phyloP scores from a whole-genome alignment of 495 filamentous ascomycete genomes.

The Aspergillus olivimuriae region DNA sequence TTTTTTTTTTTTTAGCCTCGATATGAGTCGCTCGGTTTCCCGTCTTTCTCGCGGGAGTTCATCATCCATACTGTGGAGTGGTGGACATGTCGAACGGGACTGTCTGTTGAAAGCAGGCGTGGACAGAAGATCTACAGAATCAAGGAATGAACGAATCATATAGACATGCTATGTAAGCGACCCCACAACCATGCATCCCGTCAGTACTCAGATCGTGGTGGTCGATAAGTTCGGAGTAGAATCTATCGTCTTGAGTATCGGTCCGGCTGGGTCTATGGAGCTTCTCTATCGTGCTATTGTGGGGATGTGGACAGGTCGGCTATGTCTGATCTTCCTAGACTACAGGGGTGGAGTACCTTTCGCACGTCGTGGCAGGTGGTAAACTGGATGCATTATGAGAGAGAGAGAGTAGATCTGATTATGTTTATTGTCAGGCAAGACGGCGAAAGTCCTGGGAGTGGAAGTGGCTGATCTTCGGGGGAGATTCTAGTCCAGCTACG shows the following conservation, averaged over 20 bases:
- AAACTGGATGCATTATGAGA: constrained; percentile 13
- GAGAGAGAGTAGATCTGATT: constrained; percentile 9
- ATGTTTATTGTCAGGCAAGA: constrained; percentile 13
- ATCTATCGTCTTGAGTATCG: constrained; percentile 4
- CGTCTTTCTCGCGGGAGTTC: no score
- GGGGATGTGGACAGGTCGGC: constrained; percentile 4
- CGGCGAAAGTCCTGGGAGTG: constrained; percentile 9
- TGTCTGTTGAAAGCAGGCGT: no score
- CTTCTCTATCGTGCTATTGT: constrained; percentile 10
- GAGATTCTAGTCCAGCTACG: neutral
- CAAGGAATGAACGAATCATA: neutral
- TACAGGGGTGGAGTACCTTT: neutral
- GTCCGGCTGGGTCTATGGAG: constrained; percentile 10
- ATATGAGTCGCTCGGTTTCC: no score
- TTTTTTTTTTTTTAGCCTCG: no score
- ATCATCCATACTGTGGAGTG: no score
- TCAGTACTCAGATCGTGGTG: constrained; percentile 4
- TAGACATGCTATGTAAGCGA: neutral
- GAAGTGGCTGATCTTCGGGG: constrained; percentile 9
- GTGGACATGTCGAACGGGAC: no score
- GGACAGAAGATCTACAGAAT: no score
- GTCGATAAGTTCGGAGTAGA: constrained; percentile 13
- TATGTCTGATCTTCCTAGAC: constrained; percentile 13
- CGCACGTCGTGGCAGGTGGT: constrained; percentile 12
- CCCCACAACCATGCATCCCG: neutral